Evolutionary conservation across 805 yeast species (phyloP).

Genomic region (Saccharomycopsis sp.): DNA sequence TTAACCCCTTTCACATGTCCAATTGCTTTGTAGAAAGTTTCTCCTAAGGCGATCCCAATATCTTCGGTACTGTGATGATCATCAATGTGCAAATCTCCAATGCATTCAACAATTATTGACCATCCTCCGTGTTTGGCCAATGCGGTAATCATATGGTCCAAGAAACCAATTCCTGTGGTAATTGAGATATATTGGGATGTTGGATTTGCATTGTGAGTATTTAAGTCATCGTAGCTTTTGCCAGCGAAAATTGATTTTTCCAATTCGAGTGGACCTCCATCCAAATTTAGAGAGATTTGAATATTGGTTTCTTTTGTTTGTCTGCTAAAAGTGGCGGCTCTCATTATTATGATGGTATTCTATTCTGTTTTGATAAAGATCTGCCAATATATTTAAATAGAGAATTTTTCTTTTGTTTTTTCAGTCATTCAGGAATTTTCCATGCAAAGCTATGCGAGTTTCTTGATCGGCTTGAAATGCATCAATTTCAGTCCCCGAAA

Average conservation of each 20-base stretch:
- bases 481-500: too few species aligned
- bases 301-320: slow-evolving; percentile 91
- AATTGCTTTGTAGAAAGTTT: slow-evolving; percentile 81
- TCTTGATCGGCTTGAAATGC: too few species aligned
- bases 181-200: slow-evolving; percentile 67
- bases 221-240: slow-evolving; percentile 27
- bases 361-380: too few species aligned
- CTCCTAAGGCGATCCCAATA: slow-evolving; percentile 86
- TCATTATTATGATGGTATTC: too few species aligned
- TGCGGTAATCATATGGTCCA: slow-evolving; percentile 97
- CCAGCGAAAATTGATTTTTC: slow-evolving; percentile 49
- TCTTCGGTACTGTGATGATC: slow-evolving; percentile 98
- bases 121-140: slow-evolving; percentile 96
- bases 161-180: slow-evolving; percentile 89
- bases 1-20: slow-evolving; percentile 88
- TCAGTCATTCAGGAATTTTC: too few species aligned
- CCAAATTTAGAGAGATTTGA: slow-evolving; percentile 74
- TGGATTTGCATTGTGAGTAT: slow-evolving; percentile 34
- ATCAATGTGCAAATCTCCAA: slow-evolving; percentile 92
- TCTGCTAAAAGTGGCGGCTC: slow-evolving; percentile 36
- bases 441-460: too few species aligned
- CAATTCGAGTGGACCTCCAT: slow-evolving; percentile 73
- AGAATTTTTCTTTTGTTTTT: too few species aligned
- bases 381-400: too few species aligned
- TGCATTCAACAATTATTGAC: slow-evolving; percentile 83